These are phyloP conservation scores for Alternaria conjuncta DNA, from an alignment of 2,329 filamentous ascomycete genomes.

Conservation along the genomic window DNA sequence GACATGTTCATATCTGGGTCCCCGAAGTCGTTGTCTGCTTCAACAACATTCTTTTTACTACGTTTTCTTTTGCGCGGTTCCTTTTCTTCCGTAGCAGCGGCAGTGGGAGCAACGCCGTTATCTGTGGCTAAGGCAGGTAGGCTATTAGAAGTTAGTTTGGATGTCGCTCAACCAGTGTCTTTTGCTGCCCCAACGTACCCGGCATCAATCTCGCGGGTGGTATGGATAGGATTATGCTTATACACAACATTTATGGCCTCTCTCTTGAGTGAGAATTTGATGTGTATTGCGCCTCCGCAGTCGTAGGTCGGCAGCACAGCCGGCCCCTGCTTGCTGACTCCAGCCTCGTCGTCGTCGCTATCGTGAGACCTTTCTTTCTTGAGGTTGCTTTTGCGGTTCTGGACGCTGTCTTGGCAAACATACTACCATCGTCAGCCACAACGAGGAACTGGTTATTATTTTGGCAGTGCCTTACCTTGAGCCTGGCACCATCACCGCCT, in stretches of 20 bases:
- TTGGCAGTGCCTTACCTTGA: conserved; percentile 19
- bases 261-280: conserved; percentile 45
- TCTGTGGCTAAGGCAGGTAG: conserved; percentile 9
- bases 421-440: conserved; percentile 15
- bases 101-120: conserved; percentile 1
- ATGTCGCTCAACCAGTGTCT: neutral
- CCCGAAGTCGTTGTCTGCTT: conserved; percentile 15
- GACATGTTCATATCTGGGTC: conserved; percentile 29
- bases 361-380: conserved; percentile 28
- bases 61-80: conserved; percentile 27
- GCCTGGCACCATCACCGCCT: conserved; percentile 36
- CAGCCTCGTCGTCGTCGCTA: conserved; percentile 8
- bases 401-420: conserved; percentile 42
- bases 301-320: conserved; percentile 32
- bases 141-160: neutral
- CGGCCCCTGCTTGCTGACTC: conserved; percentile 4
- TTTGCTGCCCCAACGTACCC: conserved; percentile 25
- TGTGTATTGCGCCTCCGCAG: conserved; percentile 42
- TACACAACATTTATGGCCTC: conserved; percentile 46
- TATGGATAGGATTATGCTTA: conserved; percentile 45
- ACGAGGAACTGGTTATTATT: neutral
- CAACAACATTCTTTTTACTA: conserved; percentile 21
- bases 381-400: conserved; percentile 37
- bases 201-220: conserved; percentile 8
- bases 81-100: conserved; percentile 9